Percentiles rank a stretch among this genome's conserved stretches.
These are phyloP conservation scores for Apiospora saccharicola DNA, from an alignment of 2,329 filamentous ascomycete species.

Conservation along the genomic window DNA sequence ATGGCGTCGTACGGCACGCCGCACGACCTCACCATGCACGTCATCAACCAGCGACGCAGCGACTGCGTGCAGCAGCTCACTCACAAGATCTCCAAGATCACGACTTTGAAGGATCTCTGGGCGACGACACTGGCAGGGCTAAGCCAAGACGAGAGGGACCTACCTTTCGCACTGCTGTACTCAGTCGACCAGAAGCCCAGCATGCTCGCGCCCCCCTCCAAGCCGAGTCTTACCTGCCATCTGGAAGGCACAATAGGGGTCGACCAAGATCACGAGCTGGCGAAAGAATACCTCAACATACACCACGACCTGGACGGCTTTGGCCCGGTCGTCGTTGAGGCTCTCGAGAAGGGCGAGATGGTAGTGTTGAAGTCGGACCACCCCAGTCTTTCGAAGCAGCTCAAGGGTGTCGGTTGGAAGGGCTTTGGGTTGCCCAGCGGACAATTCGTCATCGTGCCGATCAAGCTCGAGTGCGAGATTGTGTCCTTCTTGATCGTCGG, in stretches of 20 bases:
- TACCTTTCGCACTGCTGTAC: slow-evolving; percentile 44
- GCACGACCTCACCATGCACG: slow-evolving; percentile 42
- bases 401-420: slow-evolving; percentile 32
- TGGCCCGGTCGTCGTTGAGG: slow-evolving; percentile 34
- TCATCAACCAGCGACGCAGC: slow-evolving; percentile 45
- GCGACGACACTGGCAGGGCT: slow-evolving; percentile 36
- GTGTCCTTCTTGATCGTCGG: slow-evolving; percentile 37
- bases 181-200: slow-evolving; percentile 38
- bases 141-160: slow-evolving; percentile 37
- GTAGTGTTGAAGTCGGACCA: slow-evolving; percentile 33
- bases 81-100: slow-evolving; percentile 40
- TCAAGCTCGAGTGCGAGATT: slow-evolving; percentile 32
- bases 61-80: slow-evolving; percentile 47
- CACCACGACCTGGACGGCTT: slow-evolving; percentile 33
- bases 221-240: slow-evolving; percentile 32
- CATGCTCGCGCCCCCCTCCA: slow-evolving; percentile 27
- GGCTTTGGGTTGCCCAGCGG: slow-evolving; percentile 30
- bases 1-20: slow-evolving; percentile 35
- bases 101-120: slow-evolving; percentile 45
- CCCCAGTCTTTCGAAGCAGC: slow-evolving; percentile 27
- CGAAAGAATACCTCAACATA: slow-evolving; percentile 32
- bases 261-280: slow-evolving; percentile 28
- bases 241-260: slow-evolving; percentile 35
- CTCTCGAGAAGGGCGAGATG: slow-evolving; percentile 30
- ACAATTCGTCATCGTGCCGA: slow-evolving; percentile 35